Percentiles rank a stretch among this genome's conserved stretches.
phyloP scores from a whole-genome alignment of 192 early-diverging fungal species.

The Backusella parvicylindrica region DNA sequence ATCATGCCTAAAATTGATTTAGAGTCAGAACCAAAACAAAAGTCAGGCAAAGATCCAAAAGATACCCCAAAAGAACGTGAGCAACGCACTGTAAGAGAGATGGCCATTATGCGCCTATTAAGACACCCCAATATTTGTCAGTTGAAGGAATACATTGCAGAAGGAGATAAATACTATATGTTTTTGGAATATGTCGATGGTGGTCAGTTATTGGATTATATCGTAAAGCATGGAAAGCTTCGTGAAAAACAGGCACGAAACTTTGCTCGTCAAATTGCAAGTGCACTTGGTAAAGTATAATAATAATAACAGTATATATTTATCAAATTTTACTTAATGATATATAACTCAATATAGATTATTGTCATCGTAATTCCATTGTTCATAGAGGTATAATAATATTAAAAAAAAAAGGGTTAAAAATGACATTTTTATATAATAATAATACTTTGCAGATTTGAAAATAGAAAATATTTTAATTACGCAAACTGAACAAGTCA shows the following conservation, averaged over 20 bases:
- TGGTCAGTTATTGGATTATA: constrained; percentile 82
- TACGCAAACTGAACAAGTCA: constrained; percentile 60
- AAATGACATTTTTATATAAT: background rate
- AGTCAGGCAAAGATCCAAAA: constrained; percentile 31
- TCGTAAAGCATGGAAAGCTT: constrained; percentile 74
- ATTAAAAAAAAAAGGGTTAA: background rate
- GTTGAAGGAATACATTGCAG: constrained; percentile 67
- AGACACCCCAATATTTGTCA: constrained; percentile 84
- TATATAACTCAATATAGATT: constrained; percentile 16
- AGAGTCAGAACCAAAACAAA: background rate
- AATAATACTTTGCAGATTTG: constrained; percentile 41
- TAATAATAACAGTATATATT: background rate
- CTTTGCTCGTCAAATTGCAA: constrained; percentile 76
- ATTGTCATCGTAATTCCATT: constrained; percentile 37
- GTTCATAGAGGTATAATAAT: constrained; percentile 29
- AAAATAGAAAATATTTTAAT: constrained; percentile 89
- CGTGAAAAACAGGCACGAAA: constrained; percentile 76
- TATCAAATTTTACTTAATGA: background rate
- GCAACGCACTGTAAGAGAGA: constrained; percentile 67
- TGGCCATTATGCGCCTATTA: constrained; percentile 70
- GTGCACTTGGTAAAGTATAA: constrained; percentile 46
- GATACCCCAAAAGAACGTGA: constrained; percentile 38
- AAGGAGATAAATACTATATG: constrained; percentile 68
- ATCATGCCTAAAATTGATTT: constrained; percentile 48
- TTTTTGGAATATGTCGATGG: constrained; percentile 80